Percentiles rank a stretch among this genome's conserved stretches.
phyloP scores from a whole-genome alignment of 345 rosid genomes.

The Pugionium dolabratum region DNA sequence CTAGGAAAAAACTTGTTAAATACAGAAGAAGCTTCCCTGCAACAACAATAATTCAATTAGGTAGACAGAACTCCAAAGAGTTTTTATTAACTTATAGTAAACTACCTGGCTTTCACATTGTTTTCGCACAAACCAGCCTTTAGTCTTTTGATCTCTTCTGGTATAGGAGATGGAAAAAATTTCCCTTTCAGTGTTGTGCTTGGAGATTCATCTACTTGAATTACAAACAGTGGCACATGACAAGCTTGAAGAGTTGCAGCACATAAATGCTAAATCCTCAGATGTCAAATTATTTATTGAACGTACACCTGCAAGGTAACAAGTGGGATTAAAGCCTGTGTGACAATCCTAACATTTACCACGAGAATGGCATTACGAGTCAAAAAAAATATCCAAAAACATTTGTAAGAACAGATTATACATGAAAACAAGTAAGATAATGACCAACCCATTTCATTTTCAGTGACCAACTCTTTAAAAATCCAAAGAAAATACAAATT shows the following conservation, averaged over 20 bases:
- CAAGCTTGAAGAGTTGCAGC: constrained; percentile 49
- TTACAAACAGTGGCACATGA: constrained; percentile 64
- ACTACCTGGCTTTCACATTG: constrained; percentile 79
- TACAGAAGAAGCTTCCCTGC: constrained; percentile 90
- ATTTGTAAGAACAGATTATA: background rate
- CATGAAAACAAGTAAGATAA: constrained; percentile 10
- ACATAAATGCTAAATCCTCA: constrained; percentile 56
- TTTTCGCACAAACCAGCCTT: constrained; percentile 67
- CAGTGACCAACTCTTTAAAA: background rate
- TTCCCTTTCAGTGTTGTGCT: constrained; percentile 61
- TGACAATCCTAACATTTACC: constrained; percentile 7
- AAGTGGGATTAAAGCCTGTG: constrained; percentile 29
- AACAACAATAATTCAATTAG: constrained; percentile 39
- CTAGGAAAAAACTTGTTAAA: constrained; percentile 76
- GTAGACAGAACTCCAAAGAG: constrained; percentile 30
- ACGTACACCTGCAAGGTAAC: constrained; percentile 53
- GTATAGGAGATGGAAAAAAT: constrained; percentile 50
- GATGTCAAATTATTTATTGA: constrained; percentile 27
- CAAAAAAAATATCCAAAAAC: constrained; percentile 1
- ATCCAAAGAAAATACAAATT: background rate
- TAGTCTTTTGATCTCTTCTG: constrained; percentile 79
- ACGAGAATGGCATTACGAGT: constrained; percentile 3
- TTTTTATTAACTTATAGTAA: constrained; percentile 38
- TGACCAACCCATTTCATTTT: constrained; percentile 1
- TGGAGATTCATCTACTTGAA: constrained; percentile 74